Percentiles rank a stretch among this genome's conserved stretches.
Evolutionary conservation across 164 flowering plant species (phyloP).

Genomic region (Piper longum): DNA sequence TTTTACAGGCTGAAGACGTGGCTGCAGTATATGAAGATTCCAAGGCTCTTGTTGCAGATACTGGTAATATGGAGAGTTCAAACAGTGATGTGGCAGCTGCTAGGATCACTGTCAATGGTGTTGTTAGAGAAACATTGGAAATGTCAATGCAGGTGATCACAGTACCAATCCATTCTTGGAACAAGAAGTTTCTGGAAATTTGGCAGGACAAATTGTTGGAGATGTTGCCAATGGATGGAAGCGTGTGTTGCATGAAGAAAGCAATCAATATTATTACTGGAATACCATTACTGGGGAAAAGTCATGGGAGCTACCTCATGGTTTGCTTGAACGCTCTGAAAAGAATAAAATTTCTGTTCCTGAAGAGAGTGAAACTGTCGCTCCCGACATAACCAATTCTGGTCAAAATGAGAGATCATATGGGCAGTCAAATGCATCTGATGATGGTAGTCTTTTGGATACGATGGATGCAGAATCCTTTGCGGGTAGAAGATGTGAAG

Average conservation of each 20-base stretch:
- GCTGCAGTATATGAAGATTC: background rate
- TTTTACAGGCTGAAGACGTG: conserved; percentile 13
- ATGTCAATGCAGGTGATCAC: conserved; percentile 5
- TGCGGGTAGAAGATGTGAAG: conserved; percentile 6
- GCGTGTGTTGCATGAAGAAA: conserved; percentile 79
- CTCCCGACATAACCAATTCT: background rate
- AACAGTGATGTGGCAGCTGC: conserved; percentile 13
- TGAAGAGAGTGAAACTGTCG: no score
- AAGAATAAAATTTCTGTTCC: conserved; percentile 6
- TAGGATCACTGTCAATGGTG: conserved; percentile 14
- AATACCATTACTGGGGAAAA: conserved; percentile 86
- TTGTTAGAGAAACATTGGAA: conserved; percentile 9
- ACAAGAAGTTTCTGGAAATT: conserved; percentile 20
- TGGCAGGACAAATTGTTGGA: conserved; percentile 28
- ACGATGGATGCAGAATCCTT: conserved; percentile 7
- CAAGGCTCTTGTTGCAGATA: background rate
- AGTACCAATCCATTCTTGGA: conserved; percentile 14
- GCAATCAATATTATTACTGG: conserved; percentile 79
- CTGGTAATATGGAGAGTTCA: conserved; percentile 2
- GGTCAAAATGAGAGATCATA: conserved; percentile 6
- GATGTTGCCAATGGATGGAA: conserved; percentile 59
- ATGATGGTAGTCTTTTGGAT: conserved; percentile 4
- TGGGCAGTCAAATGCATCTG: conserved; percentile 6
- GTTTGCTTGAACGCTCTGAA: conserved; percentile 20
- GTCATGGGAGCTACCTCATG: conserved; percentile 79